phyloP scores from a whole-genome alignment of 148 eudicot species.

The Rheum nobile region DNA sequence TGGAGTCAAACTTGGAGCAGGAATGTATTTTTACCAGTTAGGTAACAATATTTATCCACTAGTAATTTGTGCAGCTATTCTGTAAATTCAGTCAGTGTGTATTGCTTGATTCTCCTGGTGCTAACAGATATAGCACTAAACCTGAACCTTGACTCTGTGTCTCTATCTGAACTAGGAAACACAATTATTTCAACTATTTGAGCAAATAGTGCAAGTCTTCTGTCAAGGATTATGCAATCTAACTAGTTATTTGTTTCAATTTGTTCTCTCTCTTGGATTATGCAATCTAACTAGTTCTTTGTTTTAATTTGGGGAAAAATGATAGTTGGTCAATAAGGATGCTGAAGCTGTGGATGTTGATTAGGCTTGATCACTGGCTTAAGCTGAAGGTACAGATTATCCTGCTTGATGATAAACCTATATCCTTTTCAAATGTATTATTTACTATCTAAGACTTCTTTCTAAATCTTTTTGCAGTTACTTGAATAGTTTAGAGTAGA shows the following conservation, averaged over 20 bases:
- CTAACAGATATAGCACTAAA: neutral
- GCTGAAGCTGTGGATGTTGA: conserved; percentile 27
- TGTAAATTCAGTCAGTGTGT: neutral
- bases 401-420: neutral
- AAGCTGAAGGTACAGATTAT: neutral
- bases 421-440: neutral
- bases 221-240: neutral
- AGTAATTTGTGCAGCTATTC: neutral
- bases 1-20: neutral
- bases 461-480: neutral
- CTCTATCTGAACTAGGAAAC: neutral
- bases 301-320: neutral
- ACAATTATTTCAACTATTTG: neutral
- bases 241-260: neutral
- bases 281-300: neutral
- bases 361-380: conserved; percentile 6
- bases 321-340: conserved; percentile 58
- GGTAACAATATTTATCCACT: neutral
- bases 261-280: neutral
- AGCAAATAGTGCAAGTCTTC: neutral
- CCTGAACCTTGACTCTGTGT: neutral
- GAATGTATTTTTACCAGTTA: neutral
- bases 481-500: neutral
- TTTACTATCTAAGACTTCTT: neutral
- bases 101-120: neutral